Evolutionary conservation across 768 basidiomycete species (phyloP).

Genomic region (Boletus sp.): DNA sequence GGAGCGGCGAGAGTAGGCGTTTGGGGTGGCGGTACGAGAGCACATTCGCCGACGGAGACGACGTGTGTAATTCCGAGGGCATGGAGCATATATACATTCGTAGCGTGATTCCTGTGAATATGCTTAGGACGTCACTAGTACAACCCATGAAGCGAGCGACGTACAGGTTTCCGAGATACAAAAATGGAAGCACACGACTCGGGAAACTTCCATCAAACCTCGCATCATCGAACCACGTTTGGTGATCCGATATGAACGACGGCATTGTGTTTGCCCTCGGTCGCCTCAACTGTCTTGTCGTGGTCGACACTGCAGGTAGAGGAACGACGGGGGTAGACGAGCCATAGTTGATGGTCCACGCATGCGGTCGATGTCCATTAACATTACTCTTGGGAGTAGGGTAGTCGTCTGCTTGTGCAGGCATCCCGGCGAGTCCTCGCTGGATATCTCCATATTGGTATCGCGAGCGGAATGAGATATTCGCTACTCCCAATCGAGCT

Average conservation of each 20-base stretch:
- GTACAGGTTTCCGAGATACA: constrained; percentile 93
- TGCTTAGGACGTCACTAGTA: not conserved
- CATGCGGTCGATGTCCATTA: constrained; percentile 22
- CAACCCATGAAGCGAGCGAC: constrained; percentile 38
- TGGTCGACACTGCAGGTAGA: constrained; percentile 1
- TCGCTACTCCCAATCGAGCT: constrained; percentile 35
- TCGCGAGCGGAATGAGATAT: constrained; percentile 22
- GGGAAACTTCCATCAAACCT: constrained; percentile 96
- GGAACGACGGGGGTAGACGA: constrained; percentile 10
- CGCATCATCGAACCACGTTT: constrained; percentile 92
- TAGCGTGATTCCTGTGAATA: constrained; percentile 76
- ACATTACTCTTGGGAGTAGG: constrained; percentile 7
- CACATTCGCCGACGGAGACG: constrained; percentile 94
- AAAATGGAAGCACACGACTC: constrained; percentile 84
- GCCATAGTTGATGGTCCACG: constrained; percentile 19
- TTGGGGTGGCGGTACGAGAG: constrained; percentile 74
- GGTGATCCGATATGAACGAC: constrained; percentile 64
- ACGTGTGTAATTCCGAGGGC: constrained; percentile 96
- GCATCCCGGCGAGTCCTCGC: constrained; percentile 12
- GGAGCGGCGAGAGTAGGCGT: constrained; percentile 14
- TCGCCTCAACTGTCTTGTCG: constrained; percentile 36
- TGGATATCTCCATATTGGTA: constrained; percentile 22
- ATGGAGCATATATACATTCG: constrained; percentile 94
- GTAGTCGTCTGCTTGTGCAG: constrained; percentile 7
- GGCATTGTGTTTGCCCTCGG: constrained; percentile 73